Conservation (phyloP, 768 basidiomycete species). For the Psilocybe cyanescens region DNA sequence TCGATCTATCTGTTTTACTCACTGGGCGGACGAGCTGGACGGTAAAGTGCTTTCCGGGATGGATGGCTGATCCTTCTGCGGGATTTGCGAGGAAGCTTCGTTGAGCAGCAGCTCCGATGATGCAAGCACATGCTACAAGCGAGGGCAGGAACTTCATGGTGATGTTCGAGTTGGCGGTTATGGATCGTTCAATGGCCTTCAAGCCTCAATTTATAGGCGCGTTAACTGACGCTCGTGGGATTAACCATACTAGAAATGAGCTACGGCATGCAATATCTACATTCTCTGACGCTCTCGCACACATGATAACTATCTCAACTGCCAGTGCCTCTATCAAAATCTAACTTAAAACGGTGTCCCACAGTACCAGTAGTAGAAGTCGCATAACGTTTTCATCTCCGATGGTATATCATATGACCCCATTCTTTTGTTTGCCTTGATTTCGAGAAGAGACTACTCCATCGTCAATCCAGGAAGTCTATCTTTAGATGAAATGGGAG, state of each 20-base stretch:
- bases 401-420: too few relatives aligned
- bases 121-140: conserved; percentile 22
- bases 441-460: too few relatives aligned
- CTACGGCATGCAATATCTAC: background rate
- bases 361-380: too few relatives aligned
- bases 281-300: background rate
- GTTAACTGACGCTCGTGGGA: background rate
- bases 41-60: conserved; percentile 31
- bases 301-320: background rate
- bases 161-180: background rate
- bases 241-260: background rate
- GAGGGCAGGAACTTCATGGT: conserved; percentile 20
- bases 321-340: background rate
- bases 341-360: background rate
- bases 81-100: conserved; percentile 36
- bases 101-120: conserved; percentile 40
- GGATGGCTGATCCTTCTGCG: conserved; percentile 25
- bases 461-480: too few relatives aligned
- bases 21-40: conserved; percentile 46
- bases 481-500: too few relatives aligned
- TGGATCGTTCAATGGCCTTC: background rate
- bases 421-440: too few relatives aligned
- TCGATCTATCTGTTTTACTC: conserved; percentile 15
- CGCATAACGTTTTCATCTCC: too few relatives aligned
- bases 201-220: background rate